These are phyloP conservation scores for Penicillium salamii DNA, from an alignment of 495 filamentous ascomycete genomes.

Conservation along the genomic window DNA sequence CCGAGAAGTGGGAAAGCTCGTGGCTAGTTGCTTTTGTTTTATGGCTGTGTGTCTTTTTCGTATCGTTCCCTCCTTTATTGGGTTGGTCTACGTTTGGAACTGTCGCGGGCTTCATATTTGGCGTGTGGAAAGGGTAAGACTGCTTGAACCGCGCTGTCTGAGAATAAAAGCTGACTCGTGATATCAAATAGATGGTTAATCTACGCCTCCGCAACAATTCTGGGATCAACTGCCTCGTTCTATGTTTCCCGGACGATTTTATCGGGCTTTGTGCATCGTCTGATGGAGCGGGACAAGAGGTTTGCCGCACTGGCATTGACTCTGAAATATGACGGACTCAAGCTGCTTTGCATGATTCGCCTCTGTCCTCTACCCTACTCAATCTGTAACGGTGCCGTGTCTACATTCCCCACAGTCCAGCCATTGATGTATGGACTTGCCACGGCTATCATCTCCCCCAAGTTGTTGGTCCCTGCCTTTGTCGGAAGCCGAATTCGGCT, in stretches of 20 bases:
- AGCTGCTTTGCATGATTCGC: conserved; percentile 87
- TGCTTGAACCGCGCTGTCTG: neutral
- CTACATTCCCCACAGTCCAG: conserved; percentile 85
- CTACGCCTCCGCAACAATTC: conserved; percentile 71
- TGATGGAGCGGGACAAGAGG: conserved; percentile 78
- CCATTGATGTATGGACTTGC: conserved; percentile 74
- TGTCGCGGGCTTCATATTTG: conserved; percentile 88
- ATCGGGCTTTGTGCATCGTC: conserved; percentile 68
- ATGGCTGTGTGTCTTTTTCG: conserved; percentile 71
- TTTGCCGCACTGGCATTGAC: conserved; percentile 69
- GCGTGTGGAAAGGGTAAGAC: conserved; percentile 74
- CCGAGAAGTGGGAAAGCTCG: conserved; percentile 68
- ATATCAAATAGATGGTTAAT: conserved; percentile 65
- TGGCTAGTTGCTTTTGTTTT: conserved; percentile 73
- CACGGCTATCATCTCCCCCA: conserved; percentile 74
- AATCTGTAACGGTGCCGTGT: conserved; percentile 88
- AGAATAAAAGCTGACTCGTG: conserved; percentile 7
- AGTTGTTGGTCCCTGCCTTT: conserved; percentile 89
- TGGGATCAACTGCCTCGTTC: conserved; percentile 76
- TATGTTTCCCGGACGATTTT: conserved; percentile 74
- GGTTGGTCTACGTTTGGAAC: conserved; percentile 89
- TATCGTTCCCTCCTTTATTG: conserved; percentile 86
- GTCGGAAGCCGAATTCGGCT: conserved; percentile 70
- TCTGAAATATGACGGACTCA: conserved; percentile 77
- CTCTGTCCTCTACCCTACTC: conserved; percentile 94